phyloP scores from a whole-genome alignment of 208 protist genomes.

The Novymonas esmeraldas region DNA sequence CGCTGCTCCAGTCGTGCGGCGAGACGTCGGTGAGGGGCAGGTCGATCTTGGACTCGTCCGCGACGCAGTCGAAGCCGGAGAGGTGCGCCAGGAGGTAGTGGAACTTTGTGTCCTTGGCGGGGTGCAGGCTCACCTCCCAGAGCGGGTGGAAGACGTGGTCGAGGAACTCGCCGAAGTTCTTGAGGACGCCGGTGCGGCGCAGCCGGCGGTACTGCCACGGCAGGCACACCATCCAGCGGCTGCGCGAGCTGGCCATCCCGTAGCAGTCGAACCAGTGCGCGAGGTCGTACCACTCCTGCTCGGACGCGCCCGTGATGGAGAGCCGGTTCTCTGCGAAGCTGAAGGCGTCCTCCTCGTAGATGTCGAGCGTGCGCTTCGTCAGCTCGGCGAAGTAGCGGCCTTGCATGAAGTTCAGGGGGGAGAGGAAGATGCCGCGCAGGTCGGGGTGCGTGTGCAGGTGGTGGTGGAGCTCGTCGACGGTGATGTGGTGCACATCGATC shows the following conservation, averaged over 20 bases:
- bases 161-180: conserved; percentile 95
- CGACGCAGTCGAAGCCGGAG: conserved; percentile 96
- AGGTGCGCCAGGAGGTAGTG: conserved; percentile 96
- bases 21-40: conserved; percentile 68
- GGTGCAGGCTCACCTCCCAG: conserved; percentile 97
- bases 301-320: conserved; percentile 69
- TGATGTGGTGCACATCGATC: conserved; percentile 79
- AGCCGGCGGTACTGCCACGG: conserved; percentile 92
- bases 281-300: conserved; percentile 95
- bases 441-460: conserved; percentile 69
- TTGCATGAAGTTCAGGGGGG: conserved; percentile 90
- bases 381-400: conserved; percentile 94
- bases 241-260: conserved; percentile 95
- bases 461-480: conserved; percentile 89
- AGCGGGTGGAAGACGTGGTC: conserved; percentile 97
- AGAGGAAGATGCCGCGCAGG: conserved; percentile 79
- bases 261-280: conserved; percentile 96
- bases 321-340: conserved; percentile 90
- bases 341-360: conserved; percentile 87
- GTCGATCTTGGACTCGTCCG: conserved; percentile 97
- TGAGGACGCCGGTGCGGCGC: conserved; percentile 70
- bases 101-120: conserved; percentile 93
- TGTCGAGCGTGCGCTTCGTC: conserved; percentile 79
- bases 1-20: conserved; percentile 92
- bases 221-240: conserved; percentile 97